Evolutionary conservation across 2,329 filamentous ascomycete genomes (phyloP).

Genomic region (Pseudophaeomoniella oleicola): DNA sequence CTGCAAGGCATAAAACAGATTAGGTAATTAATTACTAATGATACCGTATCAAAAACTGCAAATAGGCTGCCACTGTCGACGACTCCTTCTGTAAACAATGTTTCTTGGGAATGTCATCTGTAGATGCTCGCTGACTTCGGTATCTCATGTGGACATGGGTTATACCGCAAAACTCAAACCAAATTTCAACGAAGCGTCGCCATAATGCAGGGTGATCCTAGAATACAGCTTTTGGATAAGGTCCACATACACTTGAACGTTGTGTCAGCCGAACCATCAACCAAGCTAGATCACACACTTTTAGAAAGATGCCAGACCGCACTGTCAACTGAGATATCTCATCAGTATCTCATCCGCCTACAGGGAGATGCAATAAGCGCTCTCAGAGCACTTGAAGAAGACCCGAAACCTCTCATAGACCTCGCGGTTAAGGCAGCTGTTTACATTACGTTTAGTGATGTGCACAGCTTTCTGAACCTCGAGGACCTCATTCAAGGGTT

Average conservation of each 20-base stretch:
- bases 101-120: too few species aligned
- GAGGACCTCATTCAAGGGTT: slow-evolving; percentile 43
- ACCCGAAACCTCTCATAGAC: slow-evolving; percentile 39
- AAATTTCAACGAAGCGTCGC: too few species aligned
- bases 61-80: too few species aligned
- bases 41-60: too few species aligned
- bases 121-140: too few species aligned
- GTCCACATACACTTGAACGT: slow-evolving; percentile 28
- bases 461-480: slow-evolving; percentile 31
- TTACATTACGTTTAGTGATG: slow-evolving; percentile 34
- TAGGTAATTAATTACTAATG: too few species aligned
- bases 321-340: slow-evolving; percentile 31
- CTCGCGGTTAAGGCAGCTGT: slow-evolving; percentile 35
- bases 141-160: too few species aligned
- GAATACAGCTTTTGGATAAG: slow-evolving; percentile 13
- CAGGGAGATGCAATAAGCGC: slow-evolving; percentile 6
- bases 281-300: slow-evolving; percentile 27
- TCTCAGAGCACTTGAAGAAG: slow-evolving; percentile 32
- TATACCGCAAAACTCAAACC: too few species aligned
- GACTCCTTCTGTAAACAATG: too few species aligned
- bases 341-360: slow-evolving; percentile 27
- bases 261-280: slow-evolving; percentile 29
- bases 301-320: slow-evolving; percentile 20
- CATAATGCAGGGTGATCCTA: background rate
- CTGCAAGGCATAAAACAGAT: too few species aligned